Percentiles rank a stretch among this genome's conserved stretches.
These are phyloP conservation scores for Aspergillus aculeatus DNA, from an alignment of 2,329 filamentous ascomycete genomes.

Conservation along the genomic window DNA sequence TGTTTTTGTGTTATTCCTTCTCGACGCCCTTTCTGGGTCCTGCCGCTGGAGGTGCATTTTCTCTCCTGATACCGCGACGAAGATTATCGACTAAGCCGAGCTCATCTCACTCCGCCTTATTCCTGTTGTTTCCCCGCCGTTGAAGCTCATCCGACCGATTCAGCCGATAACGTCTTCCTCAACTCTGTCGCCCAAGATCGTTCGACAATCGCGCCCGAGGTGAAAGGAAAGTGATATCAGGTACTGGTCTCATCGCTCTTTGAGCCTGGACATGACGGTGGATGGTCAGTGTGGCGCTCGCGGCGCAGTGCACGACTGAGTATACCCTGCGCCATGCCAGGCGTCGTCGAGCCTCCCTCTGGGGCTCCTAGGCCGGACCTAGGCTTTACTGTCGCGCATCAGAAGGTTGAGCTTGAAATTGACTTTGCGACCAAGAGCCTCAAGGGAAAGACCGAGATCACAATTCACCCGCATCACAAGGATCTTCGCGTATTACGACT, in stretches of 20 bases:
- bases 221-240: background rate
- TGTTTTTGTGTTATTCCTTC: background rate
- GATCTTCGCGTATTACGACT: constrained; percentile 57
- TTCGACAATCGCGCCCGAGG: background rate
- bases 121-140: background rate
- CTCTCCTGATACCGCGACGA: background rate
- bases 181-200: background rate
- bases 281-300: constrained; percentile 36
- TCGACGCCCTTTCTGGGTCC: background rate
- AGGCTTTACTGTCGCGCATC: constrained; percentile 67
- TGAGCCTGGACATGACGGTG: constrained; percentile 40
- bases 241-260: constrained; percentile 13
- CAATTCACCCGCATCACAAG: constrained; percentile 64
- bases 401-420: constrained; percentile 85
- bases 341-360: constrained; percentile 37
- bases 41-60: background rate
- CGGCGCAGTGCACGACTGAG: constrained; percentile 39
- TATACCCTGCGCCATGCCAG: constrained; percentile 38
- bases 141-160: background rate
- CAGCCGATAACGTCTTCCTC: background rate
- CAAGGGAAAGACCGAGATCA: constrained; percentile 77
- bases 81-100: background rate
- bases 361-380: constrained; percentile 31
- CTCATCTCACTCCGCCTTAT: background rate
- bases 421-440: constrained; percentile 76